Evolutionary conservation across 257 asterid species (phyloP).

Genomic region (Lycium ferocissimum): DNA sequence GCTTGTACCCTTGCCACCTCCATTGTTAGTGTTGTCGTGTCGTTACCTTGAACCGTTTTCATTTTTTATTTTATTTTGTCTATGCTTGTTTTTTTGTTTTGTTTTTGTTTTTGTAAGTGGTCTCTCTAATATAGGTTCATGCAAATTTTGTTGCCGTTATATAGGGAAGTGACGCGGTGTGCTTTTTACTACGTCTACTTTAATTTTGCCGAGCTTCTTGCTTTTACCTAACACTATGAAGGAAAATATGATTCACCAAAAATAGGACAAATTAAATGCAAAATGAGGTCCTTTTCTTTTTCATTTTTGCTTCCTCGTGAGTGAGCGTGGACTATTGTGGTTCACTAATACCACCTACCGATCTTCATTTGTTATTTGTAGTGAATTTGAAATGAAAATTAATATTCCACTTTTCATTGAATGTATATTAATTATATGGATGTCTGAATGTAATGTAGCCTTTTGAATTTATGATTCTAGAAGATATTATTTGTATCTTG

Average conservation of each 20-base stretch:
- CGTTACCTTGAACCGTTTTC: neutral
- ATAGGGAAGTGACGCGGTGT: slow-evolving; percentile 16
- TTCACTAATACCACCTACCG: slow-evolving; percentile 8
- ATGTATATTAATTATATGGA: too few species aligned
- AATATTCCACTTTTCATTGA: neutral
- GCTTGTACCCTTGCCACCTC: slow-evolving; percentile 47
- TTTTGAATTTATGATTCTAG: too few species aligned
- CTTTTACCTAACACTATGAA: neutral
- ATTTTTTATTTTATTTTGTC: neutral
- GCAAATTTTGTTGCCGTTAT: neutral
- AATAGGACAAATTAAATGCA: too few species aligned
- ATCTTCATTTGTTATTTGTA: neutral
- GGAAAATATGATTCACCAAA: neutral
- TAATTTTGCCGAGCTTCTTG: neutral
- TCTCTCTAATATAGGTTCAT: neutral
- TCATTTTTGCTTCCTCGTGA: neutral
- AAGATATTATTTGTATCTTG: too few species aligned
- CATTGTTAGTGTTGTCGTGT: slow-evolving; percentile 23
- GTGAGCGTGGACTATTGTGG: neutral
- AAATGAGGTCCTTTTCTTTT: neutral
- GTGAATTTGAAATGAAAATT: neutral
- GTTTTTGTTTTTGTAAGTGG: too few species aligned
- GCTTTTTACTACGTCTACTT: neutral
- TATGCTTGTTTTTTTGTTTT: neutral
- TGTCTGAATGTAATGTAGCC: too few species aligned